A percentile compares a stretch with the other conserved stretches of the same genome.
phyloP scores from a whole-genome alignment of 148 eudicot species.

The Diospyros lotus region DNA sequence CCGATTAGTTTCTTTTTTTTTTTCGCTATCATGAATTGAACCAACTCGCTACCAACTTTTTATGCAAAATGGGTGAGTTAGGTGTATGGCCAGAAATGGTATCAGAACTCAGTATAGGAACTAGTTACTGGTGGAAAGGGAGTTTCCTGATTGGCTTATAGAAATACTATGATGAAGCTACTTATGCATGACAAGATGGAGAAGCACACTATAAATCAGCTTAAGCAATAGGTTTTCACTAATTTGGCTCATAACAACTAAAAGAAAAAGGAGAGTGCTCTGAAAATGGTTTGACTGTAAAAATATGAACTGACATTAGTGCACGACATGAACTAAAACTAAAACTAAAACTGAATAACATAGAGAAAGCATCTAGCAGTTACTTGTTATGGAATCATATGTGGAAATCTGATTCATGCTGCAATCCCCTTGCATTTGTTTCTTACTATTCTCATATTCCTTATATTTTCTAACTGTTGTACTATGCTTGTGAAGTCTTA shows the following conservation, averaged over 20 bases:
- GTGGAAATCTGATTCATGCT: background rate
- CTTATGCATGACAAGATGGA: background rate
- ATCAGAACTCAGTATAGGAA: background rate
- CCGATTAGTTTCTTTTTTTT: background rate
- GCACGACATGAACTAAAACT: background rate
- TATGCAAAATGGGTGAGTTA: background rate
- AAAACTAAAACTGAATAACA: no score
- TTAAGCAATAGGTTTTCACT: background rate
- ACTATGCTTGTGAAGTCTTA: conserved; percentile 1
- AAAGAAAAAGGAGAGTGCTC: background rate
- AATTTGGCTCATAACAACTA: background rate
- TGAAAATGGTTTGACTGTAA: background rate
- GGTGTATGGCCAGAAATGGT: background rate
- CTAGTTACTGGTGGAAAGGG: background rate
- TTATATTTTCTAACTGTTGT: background rate
- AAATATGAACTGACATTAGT: background rate
- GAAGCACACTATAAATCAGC: background rate
- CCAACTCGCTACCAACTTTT: background rate
- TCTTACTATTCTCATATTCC: background rate
- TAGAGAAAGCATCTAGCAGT: background rate
- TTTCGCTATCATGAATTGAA: background rate
- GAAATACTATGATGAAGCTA: background rate
- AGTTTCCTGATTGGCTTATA: background rate
- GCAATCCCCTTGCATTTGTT: background rate
- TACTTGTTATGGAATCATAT: background rate